Evolutionary conservation across 495 filamentous ascomycete genomes (phyloP).

Genomic region (Neurospora sp.): DNA sequence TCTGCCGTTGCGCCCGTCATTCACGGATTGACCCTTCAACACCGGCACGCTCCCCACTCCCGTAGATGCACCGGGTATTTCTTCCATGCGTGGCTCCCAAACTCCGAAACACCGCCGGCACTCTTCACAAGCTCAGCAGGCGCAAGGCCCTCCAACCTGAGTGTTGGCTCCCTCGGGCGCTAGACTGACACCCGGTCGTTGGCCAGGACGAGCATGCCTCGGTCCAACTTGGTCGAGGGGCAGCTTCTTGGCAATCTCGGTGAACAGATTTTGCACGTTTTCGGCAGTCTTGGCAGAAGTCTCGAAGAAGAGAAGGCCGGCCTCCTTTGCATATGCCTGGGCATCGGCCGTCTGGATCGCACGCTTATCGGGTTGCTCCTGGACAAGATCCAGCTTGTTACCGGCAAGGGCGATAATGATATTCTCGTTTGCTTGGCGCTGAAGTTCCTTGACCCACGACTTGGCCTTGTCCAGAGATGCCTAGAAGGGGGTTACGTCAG

Average conservation of each 20-base stretch:
- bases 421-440: slow-evolving; percentile 97
- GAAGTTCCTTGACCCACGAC: slow-evolving; percentile 98
- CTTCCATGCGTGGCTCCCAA: neutral
- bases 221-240: slow-evolving; percentile 91
- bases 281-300: slow-evolving; percentile 94
- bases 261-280: slow-evolving; percentile 92
- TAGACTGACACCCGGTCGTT: slow-evolving; percentile 71
- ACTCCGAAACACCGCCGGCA: neutral
- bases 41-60: neutral
- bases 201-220: slow-evolving; percentile 64
- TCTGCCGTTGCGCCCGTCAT: slow-evolving; percentile 1
- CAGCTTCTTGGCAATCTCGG: slow-evolving; percentile 94
- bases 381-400: slow-evolving; percentile 93
- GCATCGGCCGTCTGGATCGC: slow-evolving; percentile 82
- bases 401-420: slow-evolving; percentile 97
- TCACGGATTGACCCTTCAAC: neutral
- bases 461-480: slow-evolving; percentile 96
- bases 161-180: slow-evolving; percentile 68
- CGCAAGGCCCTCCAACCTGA: slow-evolving; percentile 62
- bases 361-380: slow-evolving; percentile 82
- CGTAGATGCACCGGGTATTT: neutral
- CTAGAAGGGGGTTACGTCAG: slow-evolving; percentile 33
- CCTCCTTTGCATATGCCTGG: slow-evolving; percentile 88
- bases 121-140: slow-evolving; percentile 42
- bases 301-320: slow-evolving; percentile 91